These are phyloP conservation scores for Sordaria brevicollis DNA, from an alignment of 495 filamentous ascomycete genomes.

Conservation along the genomic window DNA sequence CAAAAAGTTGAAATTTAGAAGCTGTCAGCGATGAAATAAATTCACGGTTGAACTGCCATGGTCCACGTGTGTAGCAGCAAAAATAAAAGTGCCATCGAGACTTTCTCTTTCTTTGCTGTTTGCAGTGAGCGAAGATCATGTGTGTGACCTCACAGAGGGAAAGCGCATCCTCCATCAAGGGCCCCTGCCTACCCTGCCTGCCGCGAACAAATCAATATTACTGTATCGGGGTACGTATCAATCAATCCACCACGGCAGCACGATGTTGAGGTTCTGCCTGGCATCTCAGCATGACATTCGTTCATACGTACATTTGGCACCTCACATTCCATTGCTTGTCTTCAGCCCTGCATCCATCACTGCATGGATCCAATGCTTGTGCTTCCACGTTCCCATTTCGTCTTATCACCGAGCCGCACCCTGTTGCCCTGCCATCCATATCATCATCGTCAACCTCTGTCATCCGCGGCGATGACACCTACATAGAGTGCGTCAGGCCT, in stretches of 20 bases:
- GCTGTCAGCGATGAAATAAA: neutral
- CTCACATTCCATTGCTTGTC: neutral
- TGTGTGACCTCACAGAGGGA: neutral
- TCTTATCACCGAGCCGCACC: neutral
- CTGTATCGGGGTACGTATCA: neutral
- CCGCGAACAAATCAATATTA: neutral
- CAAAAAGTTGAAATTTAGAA: neutral
- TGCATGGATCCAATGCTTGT: neutral
- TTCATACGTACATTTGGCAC: no score
- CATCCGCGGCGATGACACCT: neutral
- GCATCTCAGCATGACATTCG: neutral
- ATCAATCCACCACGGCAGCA: neutral
- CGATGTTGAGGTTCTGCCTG: neutral
- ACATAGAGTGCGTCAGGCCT: neutral
- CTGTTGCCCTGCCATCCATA: neutral
- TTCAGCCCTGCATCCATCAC: neutral
- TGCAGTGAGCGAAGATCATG: no score
- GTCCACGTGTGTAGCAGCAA: neutral
- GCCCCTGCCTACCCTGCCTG: neutral
- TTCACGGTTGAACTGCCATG: neutral
- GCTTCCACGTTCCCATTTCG: neutral
- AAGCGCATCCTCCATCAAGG: neutral
- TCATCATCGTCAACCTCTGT: neutral
- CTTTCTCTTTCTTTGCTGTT: neutral
- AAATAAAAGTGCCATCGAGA: neutral